Evolutionary conservation across 352 stramenopile species (phyloP).

Genomic region (Thalassiosira sp.): DNA sequence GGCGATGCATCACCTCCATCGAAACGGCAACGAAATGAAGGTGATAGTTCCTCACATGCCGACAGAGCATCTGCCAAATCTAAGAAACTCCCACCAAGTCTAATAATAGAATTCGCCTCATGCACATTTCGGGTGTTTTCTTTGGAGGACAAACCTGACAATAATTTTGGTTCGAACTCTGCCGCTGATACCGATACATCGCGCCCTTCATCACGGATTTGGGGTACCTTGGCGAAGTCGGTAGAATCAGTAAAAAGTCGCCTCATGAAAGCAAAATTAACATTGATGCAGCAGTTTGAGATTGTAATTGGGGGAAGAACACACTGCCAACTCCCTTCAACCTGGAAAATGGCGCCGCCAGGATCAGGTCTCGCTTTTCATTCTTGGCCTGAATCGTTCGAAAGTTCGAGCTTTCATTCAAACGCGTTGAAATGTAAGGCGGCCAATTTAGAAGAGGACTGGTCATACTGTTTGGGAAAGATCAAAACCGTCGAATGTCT

Average conservation of each 20-base stretch:
- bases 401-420: constrained; percentile 16
- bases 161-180: neutral
- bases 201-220: constrained; percentile 13
- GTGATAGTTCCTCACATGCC: neutral
- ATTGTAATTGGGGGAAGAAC: constrained; percentile 15
- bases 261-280: constrained; percentile 16
- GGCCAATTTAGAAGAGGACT: constrained; percentile 11
- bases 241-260: constrained; percentile 6
- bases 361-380: constrained; percentile 20
- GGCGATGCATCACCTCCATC: constrained; percentile 12
- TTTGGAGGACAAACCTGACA: constrained; percentile 8
- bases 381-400: constrained; percentile 11
- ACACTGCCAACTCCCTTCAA: neutral
- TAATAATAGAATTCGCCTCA: constrained; percentile 31
- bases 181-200: neutral
- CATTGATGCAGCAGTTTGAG: constrained; percentile 24
- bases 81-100: constrained; percentile 10
- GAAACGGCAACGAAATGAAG: constrained; percentile 18
- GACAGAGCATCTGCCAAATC: neutral
- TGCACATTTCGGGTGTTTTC: constrained; percentile 47
- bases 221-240: constrained; percentile 11
- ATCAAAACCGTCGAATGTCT: neutral
- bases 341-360: constrained; percentile 22
- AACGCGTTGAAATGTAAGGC: constrained; percentile 5
- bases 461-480: constrained; percentile 27